Conservation (phyloP, 1,139 yeast species). For the Yamadazyma siamensis region DNA sequence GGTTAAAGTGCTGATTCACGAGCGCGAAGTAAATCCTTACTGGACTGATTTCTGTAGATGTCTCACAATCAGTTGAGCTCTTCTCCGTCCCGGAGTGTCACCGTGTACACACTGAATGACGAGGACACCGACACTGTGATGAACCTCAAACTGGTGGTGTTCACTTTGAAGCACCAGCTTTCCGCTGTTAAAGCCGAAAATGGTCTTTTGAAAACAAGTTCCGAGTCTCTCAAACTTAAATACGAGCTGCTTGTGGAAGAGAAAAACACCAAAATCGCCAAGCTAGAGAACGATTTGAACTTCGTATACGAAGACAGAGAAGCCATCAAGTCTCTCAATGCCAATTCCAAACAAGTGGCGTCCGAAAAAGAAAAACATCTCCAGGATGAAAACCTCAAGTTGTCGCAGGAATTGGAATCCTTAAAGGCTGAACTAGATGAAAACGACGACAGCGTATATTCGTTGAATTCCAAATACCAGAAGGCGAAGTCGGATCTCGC, state of each 20-base stretch:
- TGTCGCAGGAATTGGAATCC: conserved; percentile 16
- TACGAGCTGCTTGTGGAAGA: conserved; percentile 27
- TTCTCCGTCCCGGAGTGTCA: no score
- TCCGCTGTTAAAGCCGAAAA: conserved; percentile 27
- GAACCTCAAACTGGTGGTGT: conserved; percentile 14
- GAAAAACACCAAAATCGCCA: conserved; percentile 30
- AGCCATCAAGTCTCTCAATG: conserved; percentile 50
- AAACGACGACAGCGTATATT: conserved; percentile 20
- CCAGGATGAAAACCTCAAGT: conserved; percentile 21
- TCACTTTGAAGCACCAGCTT: conserved; percentile 24
- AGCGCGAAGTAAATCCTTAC: conserved; percentile 1
- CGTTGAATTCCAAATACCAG: conserved; percentile 18
- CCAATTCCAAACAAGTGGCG: conserved; percentile 44
- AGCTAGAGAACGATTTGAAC: conserved; percentile 51
- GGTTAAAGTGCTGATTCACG: conserved; percentile 1
- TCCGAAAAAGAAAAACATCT: conserved; percentile 38
- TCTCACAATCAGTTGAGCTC: conserved; percentile 5
- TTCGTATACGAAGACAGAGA: conserved; percentile 56
- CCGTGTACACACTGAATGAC: conserved; percentile 1
- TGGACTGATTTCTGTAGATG: conserved; percentile 3
- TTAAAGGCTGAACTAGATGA: conserved; percentile 20
- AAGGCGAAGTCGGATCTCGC: conserved; percentile 31
- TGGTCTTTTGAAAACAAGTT: conserved; percentile 31
- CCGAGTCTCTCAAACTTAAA: conserved; percentile 22
- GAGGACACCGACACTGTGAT: conserved; percentile 12